These are phyloP conservation scores for Fragaria nilgerrensis DNA, from an alignment of 306 rosid genomes.

Conservation along the genomic window DNA sequence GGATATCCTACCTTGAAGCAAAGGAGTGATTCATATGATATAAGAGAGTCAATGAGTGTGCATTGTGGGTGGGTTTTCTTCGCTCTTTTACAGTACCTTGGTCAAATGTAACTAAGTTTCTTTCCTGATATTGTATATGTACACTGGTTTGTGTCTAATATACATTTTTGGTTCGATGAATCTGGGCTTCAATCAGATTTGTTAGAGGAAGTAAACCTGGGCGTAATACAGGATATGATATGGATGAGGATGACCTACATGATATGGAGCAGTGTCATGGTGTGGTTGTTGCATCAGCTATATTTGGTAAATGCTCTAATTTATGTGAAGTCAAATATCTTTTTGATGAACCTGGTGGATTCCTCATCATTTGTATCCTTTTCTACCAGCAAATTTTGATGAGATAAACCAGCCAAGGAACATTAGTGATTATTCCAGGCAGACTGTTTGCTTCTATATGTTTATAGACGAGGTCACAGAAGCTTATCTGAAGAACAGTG, in stretches of 20 bases:
- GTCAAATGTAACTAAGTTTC: neutral
- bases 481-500: conserved; percentile 46
- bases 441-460: conserved; percentile 82
- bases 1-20: conserved; percentile 87
- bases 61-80: conserved; percentile 77
- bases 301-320: conserved; percentile 58
- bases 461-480: conserved; percentile 83
- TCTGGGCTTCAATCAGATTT: conserved; percentile 54
- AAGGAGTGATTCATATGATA: conserved; percentile 64
- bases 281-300: conserved; percentile 90
- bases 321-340: conserved; percentile 15
- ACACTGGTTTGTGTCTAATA: conserved; percentile 10
- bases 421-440: conserved; percentile 64
- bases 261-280: conserved; percentile 83
- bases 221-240: conserved; percentile 73
- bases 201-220: conserved; percentile 76
- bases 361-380: conserved; percentile 27
- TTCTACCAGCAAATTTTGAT: conserved; percentile 74
- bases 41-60: conserved; percentile 75
- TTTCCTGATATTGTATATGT: neutral
- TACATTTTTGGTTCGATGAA: conserved; percentile 26
- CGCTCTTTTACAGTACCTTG: conserved; percentile 9
- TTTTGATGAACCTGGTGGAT: conserved; percentile 15
- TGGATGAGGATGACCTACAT: conserved; percentile 66
- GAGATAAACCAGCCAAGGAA: conserved; percentile 72